These are phyloP conservation scores for Fusarium sublunatum DNA, from an alignment of 2,329 filamentous ascomycete species.

Conservation along the genomic window DNA sequence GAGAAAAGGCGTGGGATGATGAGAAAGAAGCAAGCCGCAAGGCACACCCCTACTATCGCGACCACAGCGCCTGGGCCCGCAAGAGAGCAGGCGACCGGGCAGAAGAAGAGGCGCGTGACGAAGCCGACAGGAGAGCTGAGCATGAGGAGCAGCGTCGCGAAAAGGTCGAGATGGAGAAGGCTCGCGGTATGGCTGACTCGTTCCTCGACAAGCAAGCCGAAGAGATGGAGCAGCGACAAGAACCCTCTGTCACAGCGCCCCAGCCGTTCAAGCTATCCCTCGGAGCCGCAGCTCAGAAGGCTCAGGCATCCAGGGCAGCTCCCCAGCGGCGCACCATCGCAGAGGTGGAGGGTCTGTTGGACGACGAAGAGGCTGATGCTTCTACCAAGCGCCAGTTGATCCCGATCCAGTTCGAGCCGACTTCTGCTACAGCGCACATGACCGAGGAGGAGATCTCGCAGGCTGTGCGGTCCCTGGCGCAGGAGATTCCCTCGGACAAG, in stretches of 20 bases:
- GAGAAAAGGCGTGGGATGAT: slow-evolving; percentile 83
- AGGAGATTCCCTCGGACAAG: slow-evolving; percentile 89
- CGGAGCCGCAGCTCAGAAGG: slow-evolving; percentile 84
- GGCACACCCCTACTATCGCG: slow-evolving; percentile 84
- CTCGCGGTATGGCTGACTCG: slow-evolving; percentile 85
- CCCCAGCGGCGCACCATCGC: slow-evolving; percentile 82
- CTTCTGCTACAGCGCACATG: slow-evolving; percentile 70
- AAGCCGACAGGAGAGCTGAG: slow-evolving; percentile 83
- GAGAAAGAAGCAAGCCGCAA: slow-evolving; percentile 83
- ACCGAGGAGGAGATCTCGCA: slow-evolving; percentile 88
- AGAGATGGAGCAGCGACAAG: slow-evolving; percentile 70
- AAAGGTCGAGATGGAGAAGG: slow-evolving; percentile 78
- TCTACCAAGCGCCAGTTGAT: slow-evolving; percentile 79
- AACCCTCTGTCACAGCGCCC: slow-evolving; percentile 63
- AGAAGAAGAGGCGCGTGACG: slow-evolving; percentile 81
- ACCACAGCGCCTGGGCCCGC: slow-evolving; percentile 85
- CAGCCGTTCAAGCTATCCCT: slow-evolving; percentile 93
- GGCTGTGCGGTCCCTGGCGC: slow-evolving; percentile 82
- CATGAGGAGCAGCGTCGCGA: slow-evolving; percentile 77
- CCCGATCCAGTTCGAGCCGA: slow-evolving; percentile 83
- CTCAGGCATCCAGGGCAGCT: slow-evolving; percentile 65
- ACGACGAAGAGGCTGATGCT: slow-evolving; percentile 89
- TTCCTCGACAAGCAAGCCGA: slow-evolving; percentile 88
- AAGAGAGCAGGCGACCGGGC: slow-evolving; percentile 79
- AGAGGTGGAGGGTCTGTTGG: slow-evolving; percentile 92